Base-by-base conservation (phyloP, 352 stramenopile species). In the Phytophthora pini region DNA sequence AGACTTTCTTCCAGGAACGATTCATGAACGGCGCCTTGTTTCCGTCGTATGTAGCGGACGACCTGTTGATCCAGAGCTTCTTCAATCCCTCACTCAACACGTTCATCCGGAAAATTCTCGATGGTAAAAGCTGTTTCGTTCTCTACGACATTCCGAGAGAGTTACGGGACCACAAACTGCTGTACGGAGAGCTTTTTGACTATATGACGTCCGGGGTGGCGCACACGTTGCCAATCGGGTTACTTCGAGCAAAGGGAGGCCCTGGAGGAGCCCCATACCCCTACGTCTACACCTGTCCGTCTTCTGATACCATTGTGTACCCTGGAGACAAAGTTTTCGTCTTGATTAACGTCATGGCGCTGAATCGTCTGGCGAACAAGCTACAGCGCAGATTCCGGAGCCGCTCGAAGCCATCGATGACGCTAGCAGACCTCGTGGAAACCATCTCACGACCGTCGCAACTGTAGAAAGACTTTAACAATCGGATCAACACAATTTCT, bases 81-180 rank as follows among this genome's bases (percentile, higher is more conserved):
- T 94, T 93, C 69, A 93, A 95, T 41, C 82, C 85, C 36, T 94
- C 85, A 15, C 65, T 95, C n/a, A 93, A 95, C 61, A 68, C 74
- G 52, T 94, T 95, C 29, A 87, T 95, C 24, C 81, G 82, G 11
- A 88, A 89, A 56, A 92, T 93, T 59, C 70, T 95, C 7, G 84
- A 94, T 56, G 88, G 88, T 26, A 92, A 89, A 52, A 92, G 84
- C 65, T 93, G 87, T 39, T 95, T 95, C 48, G 90, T 92, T 62
- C 72, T 94, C 3, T 95, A 94, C 58, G 74, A 91, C 24, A 40
- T 95, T 4, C 88, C 88, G 0, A 78, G 82, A 47, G 46, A 78
- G n/a, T 77, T 87, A 57, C 80, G 84, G 11, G 58, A 65, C 0
- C 68, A 61, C n/a, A 47, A 68, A 2, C 63, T 86, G 20, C 74